Evolutionary conservation across 2,329 filamentous ascomycete genomes (phyloP).

Genomic region (Dryadomyces quercus-mongolicae): DNA sequence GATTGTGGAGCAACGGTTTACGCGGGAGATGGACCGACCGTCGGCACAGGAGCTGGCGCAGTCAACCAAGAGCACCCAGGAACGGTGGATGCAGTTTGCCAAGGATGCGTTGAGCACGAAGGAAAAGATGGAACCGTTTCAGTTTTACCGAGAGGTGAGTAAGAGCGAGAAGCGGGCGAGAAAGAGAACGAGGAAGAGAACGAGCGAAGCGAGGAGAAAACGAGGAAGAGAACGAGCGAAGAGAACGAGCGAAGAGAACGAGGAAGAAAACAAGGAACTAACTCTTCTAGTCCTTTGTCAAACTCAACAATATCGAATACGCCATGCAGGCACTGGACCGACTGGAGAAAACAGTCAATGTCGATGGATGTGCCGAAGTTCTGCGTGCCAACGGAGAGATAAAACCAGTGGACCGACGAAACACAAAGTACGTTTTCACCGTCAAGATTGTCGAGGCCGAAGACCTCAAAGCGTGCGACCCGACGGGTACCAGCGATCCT

Average conservation of each 20-base stretch:
- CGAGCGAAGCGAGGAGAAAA: too few relatives aligned
- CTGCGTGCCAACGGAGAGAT: slow-evolving; percentile 63
- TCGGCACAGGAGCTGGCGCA: slow-evolving; percentile 78
- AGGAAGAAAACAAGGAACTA: not conserved
- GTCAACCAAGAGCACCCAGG: slow-evolving; percentile 68
- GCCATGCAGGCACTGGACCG: slow-evolving; percentile 86
- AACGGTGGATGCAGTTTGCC: slow-evolving; percentile 85
- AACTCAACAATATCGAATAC: slow-evolving; percentile 95
- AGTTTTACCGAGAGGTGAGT: slow-evolving; percentile 82
- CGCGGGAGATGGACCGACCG: slow-evolving; percentile 83
- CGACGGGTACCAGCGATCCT: slow-evolving; percentile 86
- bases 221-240: too few relatives aligned
- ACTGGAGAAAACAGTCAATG: slow-evolving; percentile 79
- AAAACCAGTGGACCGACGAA: slow-evolving; percentile 49
- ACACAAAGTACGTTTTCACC: slow-evolving; percentile 90
- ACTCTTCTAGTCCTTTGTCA: slow-evolving; percentile 70
- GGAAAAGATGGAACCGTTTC: slow-evolving; percentile 90
- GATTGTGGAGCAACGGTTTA: slow-evolving; percentile 72
- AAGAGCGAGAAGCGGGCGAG: too few relatives aligned
- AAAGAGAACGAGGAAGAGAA: too few relatives aligned
- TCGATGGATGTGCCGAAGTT: slow-evolving; percentile 77
- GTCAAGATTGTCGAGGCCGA: slow-evolving; percentile 98
- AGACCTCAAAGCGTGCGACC: slow-evolving; percentile 94
- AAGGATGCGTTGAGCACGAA: slow-evolving; percentile 88
- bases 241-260: too few relatives aligned